These are phyloP conservation scores for Calonectria pteridis DNA, from an alignment of 2,329 filamentous ascomycete species.

Conservation along the genomic window DNA sequence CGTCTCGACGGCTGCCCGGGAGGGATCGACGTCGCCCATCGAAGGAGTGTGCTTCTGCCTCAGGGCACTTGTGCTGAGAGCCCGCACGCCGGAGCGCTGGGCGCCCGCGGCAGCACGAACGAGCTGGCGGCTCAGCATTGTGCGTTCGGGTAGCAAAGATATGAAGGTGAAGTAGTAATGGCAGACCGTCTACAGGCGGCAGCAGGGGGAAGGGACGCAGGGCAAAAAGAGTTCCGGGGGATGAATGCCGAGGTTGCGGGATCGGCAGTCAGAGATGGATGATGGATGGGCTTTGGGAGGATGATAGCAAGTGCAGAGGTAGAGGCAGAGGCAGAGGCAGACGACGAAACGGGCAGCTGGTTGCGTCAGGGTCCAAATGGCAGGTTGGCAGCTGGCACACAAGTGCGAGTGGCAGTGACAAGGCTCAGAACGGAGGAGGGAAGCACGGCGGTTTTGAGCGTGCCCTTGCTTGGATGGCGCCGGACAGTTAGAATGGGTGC, in stretches of 20 bases:
- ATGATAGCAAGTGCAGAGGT: slow-evolving; percentile 5
- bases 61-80: slow-evolving; percentile 68
- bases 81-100: slow-evolving; percentile 63
- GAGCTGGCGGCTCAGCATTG: slow-evolving; percentile 66
- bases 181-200: slow-evolving; percentile 17
- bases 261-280: slow-evolving; percentile 32
- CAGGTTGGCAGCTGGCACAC: slow-evolving; percentile 30
- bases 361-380: slow-evolving; percentile 39
- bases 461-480: slow-evolving; percentile 36
- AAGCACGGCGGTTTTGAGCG: slow-evolving; percentile 37
- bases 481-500: slow-evolving; percentile 21
- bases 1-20: slow-evolving; percentile 73
- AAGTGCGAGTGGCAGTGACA: slow-evolving; percentile 23
- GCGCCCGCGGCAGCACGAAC: slow-evolving; percentile 57
- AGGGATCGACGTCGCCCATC: slow-evolving; percentile 82
- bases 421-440: slow-evolving; percentile 42
- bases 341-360: slow-evolving; percentile 41
- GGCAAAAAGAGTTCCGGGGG: slow-evolving; percentile 27
- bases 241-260: slow-evolving; percentile 31
- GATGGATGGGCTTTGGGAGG: background rate
- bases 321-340: slow-evolving; percentile 31
- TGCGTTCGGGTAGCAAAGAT: slow-evolving; percentile 40
- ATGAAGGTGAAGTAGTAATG: slow-evolving; percentile 24
- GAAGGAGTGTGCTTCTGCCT: slow-evolving; percentile 71
- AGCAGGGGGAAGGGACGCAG: slow-evolving; percentile 30